Conservation (phyloP, 768 basidiomycete species). For the Lactarius akahatsu region DNA sequence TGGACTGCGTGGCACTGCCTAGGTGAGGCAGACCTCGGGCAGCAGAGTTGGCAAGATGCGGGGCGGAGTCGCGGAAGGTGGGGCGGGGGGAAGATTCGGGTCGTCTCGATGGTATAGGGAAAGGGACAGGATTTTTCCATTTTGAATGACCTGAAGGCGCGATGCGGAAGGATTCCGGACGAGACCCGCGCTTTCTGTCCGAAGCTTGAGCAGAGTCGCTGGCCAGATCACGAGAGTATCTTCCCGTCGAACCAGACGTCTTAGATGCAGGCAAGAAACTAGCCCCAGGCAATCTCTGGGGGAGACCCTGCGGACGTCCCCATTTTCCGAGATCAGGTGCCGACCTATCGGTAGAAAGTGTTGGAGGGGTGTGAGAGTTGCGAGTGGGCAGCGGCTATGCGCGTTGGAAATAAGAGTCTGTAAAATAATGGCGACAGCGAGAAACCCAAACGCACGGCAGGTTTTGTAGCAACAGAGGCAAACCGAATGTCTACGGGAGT, state of each 20-base stretch:
- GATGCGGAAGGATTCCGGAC: background rate
- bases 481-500: conserved; percentile 5
- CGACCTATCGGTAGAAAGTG: conserved; percentile 9
- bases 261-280: conserved; percentile 2
- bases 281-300: conserved; percentile 1
- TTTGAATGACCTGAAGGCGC: background rate
- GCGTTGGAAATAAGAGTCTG: background rate
- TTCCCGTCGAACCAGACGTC: background rate
- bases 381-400: conserved; percentile 16
- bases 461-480: conserved; percentile 21
- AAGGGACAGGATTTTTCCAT: conserved; percentile 18
- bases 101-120: conserved; percentile 3
- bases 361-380: conserved; percentile 10
- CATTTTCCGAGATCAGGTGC: conserved; percentile 24
- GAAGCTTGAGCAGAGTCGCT: background rate
- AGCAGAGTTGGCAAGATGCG: background rate
- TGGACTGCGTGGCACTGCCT: background rate
- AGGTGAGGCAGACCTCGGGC: background rate
- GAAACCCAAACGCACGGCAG: conserved; percentile 22
- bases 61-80: conserved; percentile 10
- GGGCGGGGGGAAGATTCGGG: background rate
- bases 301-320: conserved; percentile 14
- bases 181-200: conserved; percentile 2
- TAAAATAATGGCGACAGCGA: background rate
- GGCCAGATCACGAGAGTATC: conserved; percentile 4